Evolutionary conservation across 2,329 filamentous ascomycete species (phyloP).

Genomic region (Diaporthe caulivora): DNA sequence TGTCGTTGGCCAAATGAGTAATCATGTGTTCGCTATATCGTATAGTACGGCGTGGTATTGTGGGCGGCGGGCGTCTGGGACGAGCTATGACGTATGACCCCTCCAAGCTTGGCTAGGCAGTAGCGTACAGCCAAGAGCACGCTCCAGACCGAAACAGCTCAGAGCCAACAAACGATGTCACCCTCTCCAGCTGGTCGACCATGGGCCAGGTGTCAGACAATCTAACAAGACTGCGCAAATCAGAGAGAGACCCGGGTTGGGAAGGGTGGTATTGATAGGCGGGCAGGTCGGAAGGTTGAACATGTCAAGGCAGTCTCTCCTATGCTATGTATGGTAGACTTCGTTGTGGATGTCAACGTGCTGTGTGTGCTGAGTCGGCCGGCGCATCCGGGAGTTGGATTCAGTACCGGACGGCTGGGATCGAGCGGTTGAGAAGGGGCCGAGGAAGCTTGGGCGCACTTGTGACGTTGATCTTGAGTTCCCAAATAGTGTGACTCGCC

Average conservation of each 20-base stretch:
- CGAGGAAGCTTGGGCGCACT: background rate
- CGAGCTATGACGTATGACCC: slow-evolving; percentile 18
- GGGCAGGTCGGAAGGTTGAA: background rate
- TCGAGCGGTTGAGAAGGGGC: background rate
- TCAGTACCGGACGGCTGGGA: background rate
- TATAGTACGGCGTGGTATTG: background rate
- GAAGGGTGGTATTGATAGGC: background rate
- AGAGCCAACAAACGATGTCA: slow-evolving; percentile 1
- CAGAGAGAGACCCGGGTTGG: background rate
- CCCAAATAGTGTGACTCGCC: background rate
- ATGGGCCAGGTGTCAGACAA: background rate
- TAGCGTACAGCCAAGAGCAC: background rate
- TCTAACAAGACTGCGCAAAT: background rate
- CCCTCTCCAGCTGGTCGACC: background rate
- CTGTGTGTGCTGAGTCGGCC: background rate
- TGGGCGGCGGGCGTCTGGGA: background rate
- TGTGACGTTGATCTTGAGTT: background rate
- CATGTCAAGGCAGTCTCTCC: background rate
- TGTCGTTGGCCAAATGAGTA: slow-evolving; percentile 23
- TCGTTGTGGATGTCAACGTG: background rate
- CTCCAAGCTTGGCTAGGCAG: background rate
- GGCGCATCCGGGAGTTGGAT: background rate
- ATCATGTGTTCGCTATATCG: background rate
- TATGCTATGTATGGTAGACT: too few species aligned
- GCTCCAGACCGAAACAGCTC: background rate